Evolutionary conservation across 2,329 filamentous ascomycete species (phyloP).

Genomic region (Aspergillus ibericus): DNA sequence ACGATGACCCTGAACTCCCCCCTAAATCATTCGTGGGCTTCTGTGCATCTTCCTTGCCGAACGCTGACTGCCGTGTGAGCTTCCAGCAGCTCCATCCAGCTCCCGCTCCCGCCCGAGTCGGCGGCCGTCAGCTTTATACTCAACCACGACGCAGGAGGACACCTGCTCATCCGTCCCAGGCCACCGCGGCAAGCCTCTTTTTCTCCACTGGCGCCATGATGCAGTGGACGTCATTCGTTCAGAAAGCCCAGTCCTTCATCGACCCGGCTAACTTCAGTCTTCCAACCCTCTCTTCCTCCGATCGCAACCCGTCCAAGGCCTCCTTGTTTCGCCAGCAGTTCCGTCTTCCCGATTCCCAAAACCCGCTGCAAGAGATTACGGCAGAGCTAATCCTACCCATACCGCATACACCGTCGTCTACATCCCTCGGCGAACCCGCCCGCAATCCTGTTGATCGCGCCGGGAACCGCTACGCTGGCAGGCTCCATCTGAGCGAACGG

Average conservation of each 20-base stretch:
- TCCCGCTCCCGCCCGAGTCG: constrained; percentile 17
- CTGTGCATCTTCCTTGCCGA: constrained; percentile 22
- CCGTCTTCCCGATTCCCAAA: constrained; percentile 87
- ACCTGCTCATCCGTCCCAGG: constrained; percentile 2
- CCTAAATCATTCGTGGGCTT: constrained; percentile 22
- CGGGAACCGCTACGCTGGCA: constrained; percentile 87
- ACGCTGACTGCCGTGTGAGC: constrained; percentile 20
- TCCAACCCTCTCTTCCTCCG: constrained; percentile 68
- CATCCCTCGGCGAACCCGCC: constrained; percentile 61
- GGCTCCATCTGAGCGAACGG: constrained; percentile 88
- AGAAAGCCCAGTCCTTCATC: constrained; percentile 93
- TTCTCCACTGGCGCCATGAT: constrained; percentile 49
- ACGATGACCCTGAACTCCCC: constrained; percentile 30
- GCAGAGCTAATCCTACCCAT: constrained; percentile 88
- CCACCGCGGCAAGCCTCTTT: background rate
- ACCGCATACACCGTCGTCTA: constrained; percentile 55
- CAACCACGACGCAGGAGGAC: background rate
- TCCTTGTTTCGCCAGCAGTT: constrained; percentile 95
- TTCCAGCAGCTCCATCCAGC: constrained; percentile 24
- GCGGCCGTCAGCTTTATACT: constrained; percentile 11
- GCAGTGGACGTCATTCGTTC: constrained; percentile 76
- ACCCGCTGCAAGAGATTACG: constrained; percentile 91
- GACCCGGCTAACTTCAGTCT: constrained; percentile 81
- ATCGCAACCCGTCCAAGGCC: constrained; percentile 84
- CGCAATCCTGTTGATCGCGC: constrained; percentile 59